Evolutionary conservation across 345 rosid genomes (phyloP).

Genomic region (Populus davidiana): DNA sequence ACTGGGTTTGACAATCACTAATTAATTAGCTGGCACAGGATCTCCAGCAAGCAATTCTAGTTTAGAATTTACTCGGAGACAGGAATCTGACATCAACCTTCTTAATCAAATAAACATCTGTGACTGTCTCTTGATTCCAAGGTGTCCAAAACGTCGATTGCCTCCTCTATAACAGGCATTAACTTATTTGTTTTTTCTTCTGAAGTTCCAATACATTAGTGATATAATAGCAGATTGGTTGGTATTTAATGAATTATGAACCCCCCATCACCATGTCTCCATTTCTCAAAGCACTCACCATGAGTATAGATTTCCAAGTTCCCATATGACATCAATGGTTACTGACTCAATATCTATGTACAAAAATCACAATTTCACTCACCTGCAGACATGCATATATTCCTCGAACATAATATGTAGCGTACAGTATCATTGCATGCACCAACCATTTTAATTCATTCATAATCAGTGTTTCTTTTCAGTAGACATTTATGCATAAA

Average conservation of each 20-base stretch:
- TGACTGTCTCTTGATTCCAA: not conserved
- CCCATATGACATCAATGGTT: not conserved
- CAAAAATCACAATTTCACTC: not conserved
- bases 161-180: conserved; percentile 22
- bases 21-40: conserved; percentile 15
- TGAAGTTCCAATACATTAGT: not conserved
- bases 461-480: not conserved
- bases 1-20: conserved; percentile 16
- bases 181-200: not conserved
- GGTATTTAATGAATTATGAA: not conserved
- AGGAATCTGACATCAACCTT: conserved; percentile 19
- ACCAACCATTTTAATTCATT: not conserved
- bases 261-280: conserved; percentile 12
- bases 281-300: conserved; percentile 19
- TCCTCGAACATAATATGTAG: not conserved
- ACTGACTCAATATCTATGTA: not conserved
- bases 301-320: conserved; percentile 10
- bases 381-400: not conserved
- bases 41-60: conserved; percentile 12
- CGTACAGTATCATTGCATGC: not conserved
- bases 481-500: not conserved
- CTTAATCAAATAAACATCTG: not conserved
- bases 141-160: conserved; percentile 16
- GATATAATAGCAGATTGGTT: not conserved
- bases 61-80: conserved; percentile 11